These are phyloP conservation scores for Phyllosticta capitalensis DNA, from an alignment of 2,329 filamentous ascomycete genomes.

Conservation along the genomic window DNA sequence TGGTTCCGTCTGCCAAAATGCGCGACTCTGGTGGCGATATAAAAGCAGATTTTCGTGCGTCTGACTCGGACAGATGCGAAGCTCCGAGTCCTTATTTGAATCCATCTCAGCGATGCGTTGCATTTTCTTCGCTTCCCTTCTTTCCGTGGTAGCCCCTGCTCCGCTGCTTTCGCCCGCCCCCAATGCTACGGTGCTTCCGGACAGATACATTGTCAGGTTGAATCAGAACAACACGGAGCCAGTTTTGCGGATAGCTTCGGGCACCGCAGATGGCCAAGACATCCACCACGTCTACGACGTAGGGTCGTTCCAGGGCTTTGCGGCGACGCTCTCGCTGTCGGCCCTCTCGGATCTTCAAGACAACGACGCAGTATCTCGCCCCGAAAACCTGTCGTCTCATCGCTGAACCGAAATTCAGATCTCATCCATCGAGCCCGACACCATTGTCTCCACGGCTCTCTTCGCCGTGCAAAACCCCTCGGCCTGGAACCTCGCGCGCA, in stretches of 20 bases:
- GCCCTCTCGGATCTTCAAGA: constrained; percentile 19
- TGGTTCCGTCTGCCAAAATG: background rate
- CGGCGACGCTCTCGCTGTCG: constrained; percentile 25
- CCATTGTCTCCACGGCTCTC: constrained; percentile 65
- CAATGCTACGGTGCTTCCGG: constrained; percentile 26
- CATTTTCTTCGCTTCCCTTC: constrained; percentile 24
- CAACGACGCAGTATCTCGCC: background rate
- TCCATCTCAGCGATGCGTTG: constrained; percentile 29
- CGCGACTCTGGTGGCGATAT: background rate
- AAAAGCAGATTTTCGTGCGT: background rate
- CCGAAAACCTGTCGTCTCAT: background rate
- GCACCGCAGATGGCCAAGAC: constrained; percentile 13
- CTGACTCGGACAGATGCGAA: background rate
- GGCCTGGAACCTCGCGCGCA: constrained; percentile 94
- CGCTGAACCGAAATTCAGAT: constrained; percentile 50
- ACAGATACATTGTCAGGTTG: constrained; percentile 39
- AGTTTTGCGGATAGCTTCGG: constrained; percentile 14
- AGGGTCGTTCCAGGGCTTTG: constrained; percentile 30
- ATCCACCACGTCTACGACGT: constrained; percentile 28
- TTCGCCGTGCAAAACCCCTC: constrained; percentile 73
- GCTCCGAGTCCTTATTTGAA: constrained; percentile 1
- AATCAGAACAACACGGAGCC: constrained; percentile 26
- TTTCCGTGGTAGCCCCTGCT: constrained; percentile 27
- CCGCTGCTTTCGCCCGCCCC: constrained; percentile 31
- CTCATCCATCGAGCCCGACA: constrained; percentile 92